Evolutionary conservation across 1,284 basidiomycete genomes (phyloP).

Genomic region (Cutaneotrichosporon sp.): DNA sequence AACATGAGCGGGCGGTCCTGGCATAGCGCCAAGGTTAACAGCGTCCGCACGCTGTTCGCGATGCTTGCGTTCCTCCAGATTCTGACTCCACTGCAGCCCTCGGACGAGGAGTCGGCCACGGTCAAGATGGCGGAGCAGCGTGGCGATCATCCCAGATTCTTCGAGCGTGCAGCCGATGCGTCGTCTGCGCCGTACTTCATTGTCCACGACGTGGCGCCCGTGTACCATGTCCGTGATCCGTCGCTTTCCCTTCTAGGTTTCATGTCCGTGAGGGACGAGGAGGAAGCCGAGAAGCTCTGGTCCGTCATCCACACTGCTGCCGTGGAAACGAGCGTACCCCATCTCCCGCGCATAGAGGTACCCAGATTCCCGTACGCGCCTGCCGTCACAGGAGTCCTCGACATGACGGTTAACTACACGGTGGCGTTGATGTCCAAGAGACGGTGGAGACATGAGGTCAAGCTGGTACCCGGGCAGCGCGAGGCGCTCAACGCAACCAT

Average conservation of each 20-base stretch:
- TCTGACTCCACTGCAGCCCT: conserved; percentile 25
- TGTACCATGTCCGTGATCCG: conserved; percentile 34
- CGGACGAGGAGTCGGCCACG: conserved; percentile 5
- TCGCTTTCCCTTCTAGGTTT: conserved; percentile 25
- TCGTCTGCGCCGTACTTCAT: conserved; percentile 28
- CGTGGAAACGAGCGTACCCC: conserved; percentile 6
- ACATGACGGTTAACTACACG: conserved; percentile 15
- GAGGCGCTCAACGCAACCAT: conserved; percentile 26
- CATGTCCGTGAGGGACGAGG: conserved; percentile 18
- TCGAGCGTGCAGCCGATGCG: conserved; percentile 5
- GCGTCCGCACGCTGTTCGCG: conserved; percentile 24
- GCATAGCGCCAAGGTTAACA: conserved; percentile 15
- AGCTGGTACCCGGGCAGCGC: conserved; percentile 26
- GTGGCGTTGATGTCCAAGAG: conserved; percentile 21
- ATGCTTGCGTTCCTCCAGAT: conserved; percentile 28
- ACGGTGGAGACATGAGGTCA: conserved; percentile 27
- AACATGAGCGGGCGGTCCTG: conserved; percentile 14
- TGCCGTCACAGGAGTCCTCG: conserved; percentile 15
- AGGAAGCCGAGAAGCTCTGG: conserved; percentile 28
- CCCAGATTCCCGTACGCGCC: conserved; percentile 20
- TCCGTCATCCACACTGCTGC: conserved; percentile 18
- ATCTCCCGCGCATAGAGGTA: conserved; percentile 10
- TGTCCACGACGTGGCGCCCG: conserved; percentile 33
- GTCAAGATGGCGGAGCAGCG: conserved; percentile 4
- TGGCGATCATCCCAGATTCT: conserved; percentile 8